A percentile compares a stretch with the other conserved stretches of the same genome.
Evolutionary conservation across 2,329 filamentous ascomycete genomes (phyloP).

Genomic region (Arthrobotrys entomopaga): DNA sequence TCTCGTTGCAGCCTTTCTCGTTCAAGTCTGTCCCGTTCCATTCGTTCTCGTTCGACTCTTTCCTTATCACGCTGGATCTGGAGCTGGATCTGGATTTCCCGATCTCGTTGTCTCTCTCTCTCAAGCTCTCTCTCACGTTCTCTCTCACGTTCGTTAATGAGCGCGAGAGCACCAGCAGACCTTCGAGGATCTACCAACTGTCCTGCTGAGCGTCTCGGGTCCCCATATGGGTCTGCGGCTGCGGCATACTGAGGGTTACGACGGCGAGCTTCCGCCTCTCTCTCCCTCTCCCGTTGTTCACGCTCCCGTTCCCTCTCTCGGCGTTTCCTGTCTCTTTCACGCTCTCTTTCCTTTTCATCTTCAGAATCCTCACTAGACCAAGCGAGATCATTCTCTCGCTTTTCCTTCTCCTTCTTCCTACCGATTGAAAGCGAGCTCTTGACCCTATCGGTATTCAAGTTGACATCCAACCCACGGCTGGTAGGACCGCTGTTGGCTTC

Average conservation of each 20-base stretch:
- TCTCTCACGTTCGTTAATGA: slow-evolving; percentile 19
- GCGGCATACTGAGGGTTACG: slow-evolving; percentile 25
- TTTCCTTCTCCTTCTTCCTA: slow-evolving; percentile 46
- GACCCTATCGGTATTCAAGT: slow-evolving; percentile 35
- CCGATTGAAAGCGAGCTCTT: slow-evolving; percentile 36
- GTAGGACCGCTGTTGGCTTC: slow-evolving; percentile 18
- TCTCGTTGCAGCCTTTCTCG: slow-evolving; percentile 9
- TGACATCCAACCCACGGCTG: slow-evolving; percentile 38
- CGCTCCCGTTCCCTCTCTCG: slow-evolving; percentile 28
- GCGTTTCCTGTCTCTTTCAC: slow-evolving; percentile 22
- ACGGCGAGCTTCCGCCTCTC: slow-evolving; percentile 16
- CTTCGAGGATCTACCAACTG: slow-evolving; percentile 47
- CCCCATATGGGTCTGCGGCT: slow-evolving; percentile 31
- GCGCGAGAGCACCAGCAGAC: slow-evolving; percentile 30
- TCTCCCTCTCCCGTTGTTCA: slow-evolving; percentile 14
- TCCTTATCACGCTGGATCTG: slow-evolving; percentile 20
- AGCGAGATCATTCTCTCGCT: slow-evolving; percentile 35
- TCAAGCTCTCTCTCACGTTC: slow-evolving; percentile 22
- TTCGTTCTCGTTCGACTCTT: slow-evolving; percentile 6
- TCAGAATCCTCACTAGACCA: slow-evolving; percentile 42
- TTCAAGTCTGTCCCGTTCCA: slow-evolving; percentile 15
- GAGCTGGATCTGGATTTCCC: slow-evolving; percentile 2
- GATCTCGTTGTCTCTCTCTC: neutral
- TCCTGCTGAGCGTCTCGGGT: slow-evolving; percentile 48
- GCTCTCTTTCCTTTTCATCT: slow-evolving; percentile 25